Percentiles rank a stretch among this genome's conserved stretches.
phyloP scores from a whole-genome alignment of 2,329 filamentous ascomycete species.

The Penicillium sp. region DNA sequence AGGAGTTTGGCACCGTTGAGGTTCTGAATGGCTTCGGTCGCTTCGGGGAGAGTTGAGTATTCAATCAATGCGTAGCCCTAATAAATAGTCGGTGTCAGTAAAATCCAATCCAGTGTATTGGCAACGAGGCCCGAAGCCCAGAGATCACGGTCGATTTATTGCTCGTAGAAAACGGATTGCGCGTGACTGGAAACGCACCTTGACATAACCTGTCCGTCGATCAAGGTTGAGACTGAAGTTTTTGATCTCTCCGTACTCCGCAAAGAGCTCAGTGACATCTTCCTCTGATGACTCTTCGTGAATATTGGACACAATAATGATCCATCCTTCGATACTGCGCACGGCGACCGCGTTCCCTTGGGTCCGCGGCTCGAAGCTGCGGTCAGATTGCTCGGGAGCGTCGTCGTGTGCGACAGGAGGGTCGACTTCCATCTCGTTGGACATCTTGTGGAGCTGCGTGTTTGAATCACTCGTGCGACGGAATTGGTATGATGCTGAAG shows the following conservation, averaged over 20 bases:
- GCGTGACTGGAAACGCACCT: conserved; percentile 49
- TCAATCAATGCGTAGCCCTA: conserved; percentile 69
- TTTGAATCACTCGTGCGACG: conserved; percentile 53
- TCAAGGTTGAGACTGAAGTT: conserved; percentile 68
- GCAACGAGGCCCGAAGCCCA: not conserved
- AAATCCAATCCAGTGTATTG: not conserved
- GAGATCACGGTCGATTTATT: not conserved
- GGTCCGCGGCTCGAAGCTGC: conserved; percentile 46
- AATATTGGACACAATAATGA: conserved; percentile 68
- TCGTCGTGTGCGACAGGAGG: conserved; percentile 39
- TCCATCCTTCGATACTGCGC: conserved; percentile 70
- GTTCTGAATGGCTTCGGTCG: conserved; percentile 63
- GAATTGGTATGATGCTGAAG: conserved; percentile 51
- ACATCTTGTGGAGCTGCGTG: conserved; percentile 44
- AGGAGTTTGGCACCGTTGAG: conserved; percentile 63
- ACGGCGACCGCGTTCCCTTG: conserved; percentile 56
- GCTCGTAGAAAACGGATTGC: not conserved
- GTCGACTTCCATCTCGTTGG: conserved; percentile 51
- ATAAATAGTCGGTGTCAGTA: conserved; percentile 11
- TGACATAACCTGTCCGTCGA: conserved; percentile 67
- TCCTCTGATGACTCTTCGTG: conserved; percentile 70
- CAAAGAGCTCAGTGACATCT: conserved; percentile 66
- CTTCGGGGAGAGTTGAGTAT: conserved; percentile 65
- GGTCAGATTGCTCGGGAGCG: conserved; percentile 30
- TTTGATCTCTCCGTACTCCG: conserved; percentile 68